Conservation (phyloP, 306 rosid species). For the Boehmeria nivea region DNA sequence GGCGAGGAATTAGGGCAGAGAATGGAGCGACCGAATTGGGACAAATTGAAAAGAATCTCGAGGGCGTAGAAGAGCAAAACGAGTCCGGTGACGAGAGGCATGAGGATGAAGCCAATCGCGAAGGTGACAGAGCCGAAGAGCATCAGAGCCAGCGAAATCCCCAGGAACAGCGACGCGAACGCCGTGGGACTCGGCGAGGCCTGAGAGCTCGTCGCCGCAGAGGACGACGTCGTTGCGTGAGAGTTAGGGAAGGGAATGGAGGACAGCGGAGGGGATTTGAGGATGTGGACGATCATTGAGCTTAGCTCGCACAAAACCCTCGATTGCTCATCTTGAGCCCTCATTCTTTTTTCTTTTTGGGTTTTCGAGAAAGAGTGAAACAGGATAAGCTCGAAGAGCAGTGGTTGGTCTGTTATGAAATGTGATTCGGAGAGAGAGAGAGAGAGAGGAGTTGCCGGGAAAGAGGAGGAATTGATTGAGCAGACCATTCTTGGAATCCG, state of each 20-base stretch:
- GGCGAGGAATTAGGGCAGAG: conserved; percentile 6
- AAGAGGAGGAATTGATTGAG: too few species aligned
- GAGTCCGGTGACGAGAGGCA: conserved; percentile 28
- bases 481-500: not conserved
- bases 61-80: conserved; percentile 30
- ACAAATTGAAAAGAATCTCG: conserved; percentile 19
- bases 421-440: too few species aligned
- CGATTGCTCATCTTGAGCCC: conserved; percentile 11
- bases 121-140: conserved; percentile 30
- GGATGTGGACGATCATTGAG: conserved; percentile 30
- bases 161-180: conserved; percentile 40
- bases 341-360: not conserved
- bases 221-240: not conserved
- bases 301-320: conserved; percentile 29
- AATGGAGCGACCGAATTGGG: conserved; percentile 18
- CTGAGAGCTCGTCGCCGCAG: conserved; percentile 4
- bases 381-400: not conserved
- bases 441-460: not conserved
- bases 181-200: conserved; percentile 13
- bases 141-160: conserved; percentile 39
- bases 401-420: too few species aligned
- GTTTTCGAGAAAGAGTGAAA: not conserved
- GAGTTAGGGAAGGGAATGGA: conserved; percentile 8
- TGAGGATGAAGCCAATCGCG: conserved; percentile 25
- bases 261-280: conserved; percentile 22